Percentiles rank a stretch among this genome's conserved stretches.
These are phyloP conservation scores for Serendipita indica DNA, from an alignment of 768 basidiomycete genomes.

Conservation along the genomic window DNA sequence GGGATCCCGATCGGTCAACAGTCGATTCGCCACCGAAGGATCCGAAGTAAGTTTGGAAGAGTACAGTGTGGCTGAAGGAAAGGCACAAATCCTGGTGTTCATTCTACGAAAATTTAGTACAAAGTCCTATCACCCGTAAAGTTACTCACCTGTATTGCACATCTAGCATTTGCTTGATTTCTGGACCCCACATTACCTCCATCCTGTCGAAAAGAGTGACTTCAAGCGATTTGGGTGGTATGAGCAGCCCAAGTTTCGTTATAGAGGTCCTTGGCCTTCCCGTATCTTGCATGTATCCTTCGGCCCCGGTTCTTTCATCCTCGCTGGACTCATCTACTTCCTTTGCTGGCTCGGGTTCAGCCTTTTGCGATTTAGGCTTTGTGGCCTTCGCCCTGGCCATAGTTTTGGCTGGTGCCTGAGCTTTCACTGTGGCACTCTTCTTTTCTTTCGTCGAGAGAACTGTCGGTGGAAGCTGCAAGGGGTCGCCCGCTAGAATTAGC, in stretches of 20 bases:
- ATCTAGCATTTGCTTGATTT: constrained; percentile 74
- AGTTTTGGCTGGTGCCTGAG: not conserved
- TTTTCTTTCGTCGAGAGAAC: constrained; percentile 51
- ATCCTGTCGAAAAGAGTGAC: constrained; percentile 86
- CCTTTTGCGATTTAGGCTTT: not conserved
- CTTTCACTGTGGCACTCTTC: constrained; percentile 17
- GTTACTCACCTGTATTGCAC: constrained; percentile 65
- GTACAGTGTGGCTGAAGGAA: constrained; percentile 77
- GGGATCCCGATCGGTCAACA: constrained; percentile 56
- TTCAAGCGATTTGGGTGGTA: constrained; percentile 60
- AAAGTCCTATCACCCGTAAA: not conserved
- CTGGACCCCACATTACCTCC: constrained; percentile 70
- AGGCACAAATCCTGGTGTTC: constrained; percentile 72
- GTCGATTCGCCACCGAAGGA: constrained; percentile 50
- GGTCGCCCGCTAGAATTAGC: constrained; percentile 83
- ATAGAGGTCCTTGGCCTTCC: not conserved
- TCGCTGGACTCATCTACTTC: constrained; percentile 11
- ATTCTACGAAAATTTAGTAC: constrained; percentile 37
- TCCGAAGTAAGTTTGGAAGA: constrained; percentile 53
- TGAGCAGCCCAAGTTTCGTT: constrained; percentile 20
- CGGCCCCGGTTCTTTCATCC: constrained; percentile 12
- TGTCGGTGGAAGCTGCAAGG: constrained; percentile 90
- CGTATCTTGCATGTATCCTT: not conserved
- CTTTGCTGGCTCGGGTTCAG: not conserved
- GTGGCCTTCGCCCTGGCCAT: not conserved